Evolutionary conservation across 2,329 filamentous ascomycete genomes (phyloP), one percentile per base, ranked within the genome.

Genomic region (Acarospora socialis): DNA sequence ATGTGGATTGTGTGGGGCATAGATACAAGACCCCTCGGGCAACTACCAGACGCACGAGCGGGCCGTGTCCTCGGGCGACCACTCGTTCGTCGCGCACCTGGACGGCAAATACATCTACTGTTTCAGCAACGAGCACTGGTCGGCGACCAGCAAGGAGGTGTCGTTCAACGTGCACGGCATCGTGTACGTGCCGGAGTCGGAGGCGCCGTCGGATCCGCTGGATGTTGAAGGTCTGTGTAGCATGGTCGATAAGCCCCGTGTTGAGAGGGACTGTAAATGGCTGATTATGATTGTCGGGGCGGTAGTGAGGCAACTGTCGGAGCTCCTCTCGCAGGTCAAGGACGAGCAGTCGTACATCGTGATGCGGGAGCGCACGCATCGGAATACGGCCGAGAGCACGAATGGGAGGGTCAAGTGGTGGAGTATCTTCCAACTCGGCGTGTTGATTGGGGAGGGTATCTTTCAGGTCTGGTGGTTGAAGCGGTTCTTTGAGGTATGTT

Each of bases 391-490:
- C 43, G 90, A 98, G 66, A 94, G 86, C 70, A 98, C 90, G 50
- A 98, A 98, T 60, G 72, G 75, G 46, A 73, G 90, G 45, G 90
- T 98, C 55, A 98, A 98, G 68, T 98, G 90, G 90, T 98, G 90
- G 90, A 94, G 90, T 59, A 71, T 95, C 48, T 95, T 95, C 60
- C 86, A 98, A 60, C 74, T 98, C 43, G 70, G 74, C 35, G 76
- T 95, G 30, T 71, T 98, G 41, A 68, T 92, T 44, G 84, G 80
- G 49, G 83, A 95, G 65, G 90, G 84, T 39, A 65, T 94, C 44
- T 98, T 98, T 68, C 90, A 98, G 65, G 87, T 98, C 44, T 98
- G 90, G 87, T 98, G 90, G 86, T 61, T 98, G 55, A 90, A 92
- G 65, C 74, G 90, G 53, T 98, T 98, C 70, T 94, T 94, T 53